Percentiles rank a stretch among this genome's conserved stretches.
These are phyloP conservation scores for Syzygium grande DNA, from an alignment of 345 rosid species.

Conservation along the genomic window DNA sequence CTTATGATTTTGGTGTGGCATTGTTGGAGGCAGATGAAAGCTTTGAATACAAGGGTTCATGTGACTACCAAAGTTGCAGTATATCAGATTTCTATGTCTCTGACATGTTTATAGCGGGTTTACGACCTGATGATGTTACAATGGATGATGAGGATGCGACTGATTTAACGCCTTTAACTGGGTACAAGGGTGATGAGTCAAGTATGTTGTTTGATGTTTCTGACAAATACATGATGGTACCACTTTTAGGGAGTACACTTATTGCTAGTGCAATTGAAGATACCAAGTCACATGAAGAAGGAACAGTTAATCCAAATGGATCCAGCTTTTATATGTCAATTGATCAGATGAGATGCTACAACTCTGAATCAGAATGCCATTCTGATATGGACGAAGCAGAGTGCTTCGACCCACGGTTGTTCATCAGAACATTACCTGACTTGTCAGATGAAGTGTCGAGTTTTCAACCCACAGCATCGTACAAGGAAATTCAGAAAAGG, in stretches of 20 bases:
- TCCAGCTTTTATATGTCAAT: conserved; percentile 51
- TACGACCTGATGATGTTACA: conserved; percentile 39
- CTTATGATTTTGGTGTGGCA: conserved; percentile 9
- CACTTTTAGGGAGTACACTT: conserved; percentile 61
- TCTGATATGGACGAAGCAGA: conserved; percentile 48
- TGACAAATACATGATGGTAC: conserved; percentile 70
- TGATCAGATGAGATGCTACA: conserved; percentile 47
- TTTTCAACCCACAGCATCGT: conserved; percentile 28
- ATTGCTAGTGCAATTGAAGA: conserved; percentile 33
- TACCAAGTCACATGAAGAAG: conserved; percentile 37
- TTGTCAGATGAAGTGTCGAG: conserved; percentile 63
- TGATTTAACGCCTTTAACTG: conserved; percentile 35
- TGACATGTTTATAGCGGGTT: conserved; percentile 47
- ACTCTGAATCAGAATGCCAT: conserved; percentile 36
- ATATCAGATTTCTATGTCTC: conserved; percentile 55
- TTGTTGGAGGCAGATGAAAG: conserved; percentile 23
- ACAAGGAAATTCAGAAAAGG: conserved; percentile 38
- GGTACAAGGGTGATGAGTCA: conserved; percentile 52
- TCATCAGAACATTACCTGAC: conserved; percentile 71
- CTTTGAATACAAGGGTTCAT: conserved; percentile 23
- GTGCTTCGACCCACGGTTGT: conserved; percentile 72
- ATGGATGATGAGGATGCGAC: conserved; percentile 22
- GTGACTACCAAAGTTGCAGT: conserved; percentile 43
- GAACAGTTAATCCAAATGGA: conserved; percentile 25
- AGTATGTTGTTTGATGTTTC: conserved; percentile 45